phyloP scores from a whole-genome alignment of 192 early-diverging fungal species.

The Geosiphon pyriformis region DNA sequence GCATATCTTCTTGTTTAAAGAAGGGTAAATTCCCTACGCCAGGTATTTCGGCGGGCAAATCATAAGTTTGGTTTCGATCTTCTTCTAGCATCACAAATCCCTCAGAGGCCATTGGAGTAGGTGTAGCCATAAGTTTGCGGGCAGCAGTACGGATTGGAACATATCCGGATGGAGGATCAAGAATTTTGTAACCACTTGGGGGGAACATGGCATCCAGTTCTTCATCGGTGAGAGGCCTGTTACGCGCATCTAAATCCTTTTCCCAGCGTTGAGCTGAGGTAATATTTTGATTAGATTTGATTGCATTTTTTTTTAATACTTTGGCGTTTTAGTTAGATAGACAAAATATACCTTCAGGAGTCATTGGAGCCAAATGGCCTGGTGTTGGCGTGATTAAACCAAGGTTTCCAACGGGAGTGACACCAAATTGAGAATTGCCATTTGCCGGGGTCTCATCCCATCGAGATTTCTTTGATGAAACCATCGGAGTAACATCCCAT shows the following conservation, averaged over 20 bases:
- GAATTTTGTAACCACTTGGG: conserved; percentile 79
- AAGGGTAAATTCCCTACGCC: conserved; percentile 84
- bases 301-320: background rate
- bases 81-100: conserved; percentile 91
- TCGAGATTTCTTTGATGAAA: conserved; percentile 68
- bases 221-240: conserved; percentile 82
- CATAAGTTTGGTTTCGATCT: conserved; percentile 50
- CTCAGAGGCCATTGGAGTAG: conserved; percentile 73
- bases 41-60: conserved; percentile 79
- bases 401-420: conserved; percentile 75
- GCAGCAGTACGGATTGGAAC: conserved; percentile 93
- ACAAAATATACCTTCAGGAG: conserved; percentile 68
- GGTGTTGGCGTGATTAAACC: conserved; percentile 77
- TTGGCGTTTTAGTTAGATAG: too few species aligned
- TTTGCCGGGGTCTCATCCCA: conserved; percentile 96
- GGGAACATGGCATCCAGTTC: conserved; percentile 96
- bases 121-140: conserved; percentile 91
- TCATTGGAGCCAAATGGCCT: conserved; percentile 65
- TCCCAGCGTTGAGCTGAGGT: conserved; percentile 67
- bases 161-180: conserved; percentile 85
- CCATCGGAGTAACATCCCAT: conserved; percentile 80
- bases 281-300: background rate
- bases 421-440: conserved; percentile 48
- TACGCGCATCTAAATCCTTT: conserved; percentile 80
- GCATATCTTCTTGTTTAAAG: conserved; percentile 96